Conservation (phyloP, 1,284 basidiomycete species). For the Papiliotrema nemorosa region DNA sequence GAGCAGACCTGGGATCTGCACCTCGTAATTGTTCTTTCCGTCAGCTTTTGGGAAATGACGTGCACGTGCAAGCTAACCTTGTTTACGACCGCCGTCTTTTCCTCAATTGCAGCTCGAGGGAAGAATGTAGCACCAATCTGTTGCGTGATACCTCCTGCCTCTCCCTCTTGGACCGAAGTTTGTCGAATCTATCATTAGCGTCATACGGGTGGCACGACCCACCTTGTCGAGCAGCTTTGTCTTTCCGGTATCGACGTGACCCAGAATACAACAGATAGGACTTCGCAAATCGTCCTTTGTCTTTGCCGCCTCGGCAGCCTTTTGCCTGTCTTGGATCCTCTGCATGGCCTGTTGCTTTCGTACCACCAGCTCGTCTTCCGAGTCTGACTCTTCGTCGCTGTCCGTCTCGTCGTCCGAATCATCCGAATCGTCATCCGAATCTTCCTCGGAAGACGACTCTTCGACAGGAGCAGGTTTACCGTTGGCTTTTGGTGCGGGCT, state of each 20-base stretch:
- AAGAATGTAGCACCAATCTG: constrained; percentile 99
- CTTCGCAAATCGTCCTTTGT: constrained; percentile 88
- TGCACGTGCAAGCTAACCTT: constrained; percentile 54
- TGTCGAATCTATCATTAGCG: constrained; percentile 75
- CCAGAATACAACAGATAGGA: constrained; percentile 98
- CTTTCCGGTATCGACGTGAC: constrained; percentile 99
- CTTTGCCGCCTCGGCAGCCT: constrained; percentile 80
- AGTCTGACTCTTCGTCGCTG: constrained; percentile 50
- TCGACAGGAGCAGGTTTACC: constrained; percentile 32
- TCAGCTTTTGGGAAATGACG: constrained; percentile 50
- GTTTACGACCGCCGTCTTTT: constrained; percentile 89
- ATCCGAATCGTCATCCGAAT: constrained; percentile 51
- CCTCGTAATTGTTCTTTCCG: constrained; percentile 68
- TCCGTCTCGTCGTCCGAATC: constrained; percentile 52
- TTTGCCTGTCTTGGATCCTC: constrained; percentile 74
- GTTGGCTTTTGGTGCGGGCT: constrained; percentile 13
- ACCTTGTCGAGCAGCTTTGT: constrained; percentile 98
- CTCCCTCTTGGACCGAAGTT: constrained; percentile 99
- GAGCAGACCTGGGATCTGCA: constrained; percentile 94
- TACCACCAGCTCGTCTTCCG: constrained; percentile 63
- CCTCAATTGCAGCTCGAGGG: constrained; percentile 91
- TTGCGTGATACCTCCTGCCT: constrained; percentile 99
- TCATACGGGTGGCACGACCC: constrained; percentile 7
- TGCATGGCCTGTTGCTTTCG: constrained; percentile 79
- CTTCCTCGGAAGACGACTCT: constrained; percentile 35